Evolutionary conservation across 148 eudicot genomes (phyloP).

Genomic region (Camellia granthamiana): DNA sequence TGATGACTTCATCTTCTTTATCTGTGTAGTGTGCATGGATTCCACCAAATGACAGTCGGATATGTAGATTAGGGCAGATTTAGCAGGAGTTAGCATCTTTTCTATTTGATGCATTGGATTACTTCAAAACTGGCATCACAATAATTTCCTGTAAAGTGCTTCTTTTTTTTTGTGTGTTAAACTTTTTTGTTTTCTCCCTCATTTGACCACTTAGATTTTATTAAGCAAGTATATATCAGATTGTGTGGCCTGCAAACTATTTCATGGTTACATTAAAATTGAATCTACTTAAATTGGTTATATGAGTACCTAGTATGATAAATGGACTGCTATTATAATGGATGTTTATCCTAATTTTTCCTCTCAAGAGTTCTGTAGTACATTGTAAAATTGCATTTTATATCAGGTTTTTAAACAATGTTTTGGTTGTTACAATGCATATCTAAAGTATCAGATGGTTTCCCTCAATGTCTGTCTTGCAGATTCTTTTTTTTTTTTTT

Average conservation of each 20-base stretch:
- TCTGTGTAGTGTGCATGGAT: not conserved
- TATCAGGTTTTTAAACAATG: not conserved
- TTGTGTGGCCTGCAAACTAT: not conserved
- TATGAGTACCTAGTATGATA: not conserved
- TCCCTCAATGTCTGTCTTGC: not conserved
- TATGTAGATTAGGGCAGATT: conserved; percentile 3
- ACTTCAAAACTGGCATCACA: not conserved
- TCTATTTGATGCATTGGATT: not conserved
- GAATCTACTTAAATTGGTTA: not conserved
- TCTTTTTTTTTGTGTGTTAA: not conserved
- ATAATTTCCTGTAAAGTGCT: not conserved
- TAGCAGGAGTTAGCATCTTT: not conserved
- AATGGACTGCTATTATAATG: not conserved
- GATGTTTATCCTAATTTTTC: not conserved
- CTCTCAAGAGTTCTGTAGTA: not conserved
- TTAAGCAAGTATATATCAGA: not conserved
- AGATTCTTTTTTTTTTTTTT: not conserved
- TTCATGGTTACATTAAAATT: not conserved
- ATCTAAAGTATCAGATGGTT: not conserved
- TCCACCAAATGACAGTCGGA: not conserved
- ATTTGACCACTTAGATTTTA: not conserved
- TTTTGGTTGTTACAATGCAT: not conserved
- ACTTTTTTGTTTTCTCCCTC: not conserved
- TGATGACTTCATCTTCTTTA: not conserved
- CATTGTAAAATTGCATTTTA: not conserved